These are phyloP conservation scores for Taphrina flavorubra DNA, from an alignment of 1,139 yeast species.

Conservation along the genomic window DNA sequence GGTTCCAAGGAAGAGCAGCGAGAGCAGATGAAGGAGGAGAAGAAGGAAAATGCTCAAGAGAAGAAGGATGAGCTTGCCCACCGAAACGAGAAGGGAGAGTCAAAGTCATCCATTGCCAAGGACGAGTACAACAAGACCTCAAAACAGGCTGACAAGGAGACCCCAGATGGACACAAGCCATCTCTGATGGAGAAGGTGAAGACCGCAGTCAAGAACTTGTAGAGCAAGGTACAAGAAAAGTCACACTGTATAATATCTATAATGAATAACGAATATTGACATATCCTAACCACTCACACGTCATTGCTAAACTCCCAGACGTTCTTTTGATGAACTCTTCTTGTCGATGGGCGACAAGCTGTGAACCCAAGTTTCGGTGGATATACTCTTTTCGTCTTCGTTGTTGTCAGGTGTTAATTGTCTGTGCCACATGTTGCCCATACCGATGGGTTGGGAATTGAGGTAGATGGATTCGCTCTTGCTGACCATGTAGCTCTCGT, in stretches of 20 bases:
- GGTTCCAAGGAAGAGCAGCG: conserved; percentile 26
- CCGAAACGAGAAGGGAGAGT: conserved; percentile 21
- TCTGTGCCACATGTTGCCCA: conserved; percentile 19
- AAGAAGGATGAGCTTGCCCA: conserved; percentile 27
- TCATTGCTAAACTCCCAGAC: neutral
- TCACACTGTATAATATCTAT: conserved; percentile 4
- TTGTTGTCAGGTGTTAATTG: neutral
- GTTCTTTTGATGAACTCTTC: conserved; percentile 2
- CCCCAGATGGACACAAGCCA: conserved; percentile 39
- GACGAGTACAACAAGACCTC: conserved; percentile 29
- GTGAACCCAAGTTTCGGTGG: neutral
- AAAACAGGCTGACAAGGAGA: conserved; percentile 33
- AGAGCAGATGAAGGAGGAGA: conserved; percentile 35
- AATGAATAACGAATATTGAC: conserved; percentile 4
- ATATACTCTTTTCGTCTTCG: neutral
- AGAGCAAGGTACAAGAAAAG: neutral
- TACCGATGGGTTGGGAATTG: conserved; percentile 16
- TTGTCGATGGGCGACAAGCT: neutral
- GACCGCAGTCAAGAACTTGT: conserved; percentile 37
- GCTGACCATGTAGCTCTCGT: conserved; percentile 17
- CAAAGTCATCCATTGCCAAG: conserved; percentile 32
- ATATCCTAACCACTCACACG: neutral
- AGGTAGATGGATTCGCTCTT: conserved; percentile 19
- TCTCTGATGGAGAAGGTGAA: conserved; percentile 35
- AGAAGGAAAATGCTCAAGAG: conserved; percentile 27